A percentile compares a stretch with the other conserved stretches of the same genome.
Evolutionary conservation across 2,329 filamentous ascomycete species (phyloP).

Genomic region (Orbilia blumenaviensis): DNA sequence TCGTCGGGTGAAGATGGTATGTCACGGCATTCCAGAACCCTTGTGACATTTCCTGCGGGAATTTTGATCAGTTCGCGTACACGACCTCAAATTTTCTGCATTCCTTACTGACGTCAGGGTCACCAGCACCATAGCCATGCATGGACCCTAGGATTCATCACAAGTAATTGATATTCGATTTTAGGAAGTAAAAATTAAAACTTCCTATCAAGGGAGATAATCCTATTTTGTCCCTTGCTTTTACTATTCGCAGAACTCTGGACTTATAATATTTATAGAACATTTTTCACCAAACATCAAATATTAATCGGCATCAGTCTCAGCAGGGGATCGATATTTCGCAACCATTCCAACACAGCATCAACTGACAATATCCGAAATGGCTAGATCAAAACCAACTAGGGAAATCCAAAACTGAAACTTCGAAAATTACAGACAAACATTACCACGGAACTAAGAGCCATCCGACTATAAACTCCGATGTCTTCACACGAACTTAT

Average conservation of each 20-base stretch:
- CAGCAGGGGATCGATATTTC: too few species aligned
- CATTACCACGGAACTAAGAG: too few species aligned
- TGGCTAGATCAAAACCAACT: too few species aligned
- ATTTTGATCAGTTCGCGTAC: neutral
- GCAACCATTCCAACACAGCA: too few species aligned
- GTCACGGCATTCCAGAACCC: slow-evolving; percentile 3
- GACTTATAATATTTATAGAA: too few species aligned
- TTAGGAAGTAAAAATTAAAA: neutral
- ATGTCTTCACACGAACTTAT: neutral
- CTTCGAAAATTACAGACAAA: too few species aligned
- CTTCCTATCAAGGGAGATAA: neutral
- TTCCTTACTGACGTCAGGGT: slow-evolving; percentile 9
- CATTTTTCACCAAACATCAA: neutral
- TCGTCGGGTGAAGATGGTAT: neutral
- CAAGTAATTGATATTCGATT: slow-evolving; percentile 13
- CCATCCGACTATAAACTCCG: too few species aligned
- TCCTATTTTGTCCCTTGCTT: neutral
- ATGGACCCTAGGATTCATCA: neutral
- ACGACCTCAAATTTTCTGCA: slow-evolving; percentile 11
- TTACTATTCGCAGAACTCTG: slow-evolving; percentile 5
- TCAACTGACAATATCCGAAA: too few species aligned
- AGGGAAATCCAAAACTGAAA: too few species aligned
- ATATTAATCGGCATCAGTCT: neutral
- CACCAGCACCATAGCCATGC: neutral
- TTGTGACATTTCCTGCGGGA: neutral